Evolutionary conservation across 1,139 yeast genomes (phyloP), one percentile per base, ranked within the genome.

Genomic region (Blastobotrys niveus): DNA sequence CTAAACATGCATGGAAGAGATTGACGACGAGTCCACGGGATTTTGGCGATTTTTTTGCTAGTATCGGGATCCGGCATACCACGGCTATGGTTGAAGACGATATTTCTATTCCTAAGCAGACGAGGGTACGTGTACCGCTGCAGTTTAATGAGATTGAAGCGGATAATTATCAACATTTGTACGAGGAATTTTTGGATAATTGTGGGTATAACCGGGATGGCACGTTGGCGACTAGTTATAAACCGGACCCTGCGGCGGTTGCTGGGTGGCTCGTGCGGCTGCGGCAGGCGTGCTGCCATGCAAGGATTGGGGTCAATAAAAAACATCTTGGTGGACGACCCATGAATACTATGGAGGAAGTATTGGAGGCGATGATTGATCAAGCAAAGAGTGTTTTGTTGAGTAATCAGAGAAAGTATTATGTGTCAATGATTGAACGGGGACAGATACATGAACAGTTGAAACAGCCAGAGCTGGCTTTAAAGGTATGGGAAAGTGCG

Each of bases 201-300:
- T 81, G 82, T 34, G 78, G 81, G 3, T 63, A 84, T 3, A 76
- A 79, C 52, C 73, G 71, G 1, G 64, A 69, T 42, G 91, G 89
- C 1, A 69, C 70, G 26, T 82, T 87, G 6, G 20, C 29, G 4
- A 35, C 34, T 22, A 3, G 20, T 7, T 45, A 42, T 0, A 34
- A 48, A 5, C 35, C 53, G 45, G 57, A 53, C 27, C 36, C 49
- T 18, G 49, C 52, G 9, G 52, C 47, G 35, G 48, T 64, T 49
- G 50, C 58, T 12, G 65, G 67, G 18, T 85, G 94, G 94, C 65
- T 88, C 9, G 69, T 72, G 12, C 70, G 75, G 42, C 66, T 89
- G 26, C 70, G 97, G 27, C 89, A 85, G 58, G 72, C 84, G 0
- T 89, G 96, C 55, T 83, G 93, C 50, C 91, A 86, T 62, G 88